A percentile compares a stretch with the other conserved stretches of the same genome.
Evolutionary conservation across 345 rosid genomes (phyloP).

Genomic region (Boechera divaricarpa): DNA sequence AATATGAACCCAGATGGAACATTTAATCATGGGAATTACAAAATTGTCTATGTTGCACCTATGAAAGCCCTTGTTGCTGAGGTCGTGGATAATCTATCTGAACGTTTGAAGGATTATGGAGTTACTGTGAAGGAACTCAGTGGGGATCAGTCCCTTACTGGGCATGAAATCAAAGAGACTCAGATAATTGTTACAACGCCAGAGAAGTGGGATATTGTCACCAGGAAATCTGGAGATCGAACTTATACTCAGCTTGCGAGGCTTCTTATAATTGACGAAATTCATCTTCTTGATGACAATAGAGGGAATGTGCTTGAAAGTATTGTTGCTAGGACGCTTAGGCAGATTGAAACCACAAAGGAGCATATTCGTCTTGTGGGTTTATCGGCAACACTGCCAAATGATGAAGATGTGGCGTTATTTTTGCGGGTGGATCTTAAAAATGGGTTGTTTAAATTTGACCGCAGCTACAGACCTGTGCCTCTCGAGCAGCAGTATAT

Average conservation of each 20-base stretch:
- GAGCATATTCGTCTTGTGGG: conserved; percentile 90
- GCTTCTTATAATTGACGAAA: conserved; percentile 84
- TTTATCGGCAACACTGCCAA: conserved; percentile 86
- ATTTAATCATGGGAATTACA: conserved; percentile 65
- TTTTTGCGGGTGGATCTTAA: conserved; percentile 70
- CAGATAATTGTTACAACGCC: conserved; percentile 98
- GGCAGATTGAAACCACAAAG: conserved; percentile 86
- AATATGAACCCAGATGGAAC: conserved; percentile 70
- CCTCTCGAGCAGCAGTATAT: conserved; percentile 87
- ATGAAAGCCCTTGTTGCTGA: conserved; percentile 97
- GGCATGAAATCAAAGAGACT: conserved; percentile 87
- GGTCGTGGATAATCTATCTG: conserved; percentile 75
- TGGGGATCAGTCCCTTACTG: conserved; percentile 85
- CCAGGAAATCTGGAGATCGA: conserved; percentile 90
- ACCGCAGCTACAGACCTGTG: conserved; percentile 86
- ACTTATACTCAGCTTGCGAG: conserved; percentile 83
- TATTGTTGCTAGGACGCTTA: conserved; percentile 90
- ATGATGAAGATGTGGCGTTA: conserved; percentile 82
- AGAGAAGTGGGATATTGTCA: conserved; percentile 94
- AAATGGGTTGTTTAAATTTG: conserved; percentile 77
- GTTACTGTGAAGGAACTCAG: conserved; percentile 83
- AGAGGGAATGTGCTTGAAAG: conserved; percentile 96
- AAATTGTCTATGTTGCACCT: conserved; percentile 93
- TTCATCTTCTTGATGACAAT: conserved; percentile 89
- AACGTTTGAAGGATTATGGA: conserved; percentile 69